A percentile compares a stretch with the other conserved stretches of the same genome.
These are phyloP conservation scores for Penicillium sp. DNA, from an alignment of 2,329 filamentous ascomycete genomes.

Conservation along the genomic window DNA sequence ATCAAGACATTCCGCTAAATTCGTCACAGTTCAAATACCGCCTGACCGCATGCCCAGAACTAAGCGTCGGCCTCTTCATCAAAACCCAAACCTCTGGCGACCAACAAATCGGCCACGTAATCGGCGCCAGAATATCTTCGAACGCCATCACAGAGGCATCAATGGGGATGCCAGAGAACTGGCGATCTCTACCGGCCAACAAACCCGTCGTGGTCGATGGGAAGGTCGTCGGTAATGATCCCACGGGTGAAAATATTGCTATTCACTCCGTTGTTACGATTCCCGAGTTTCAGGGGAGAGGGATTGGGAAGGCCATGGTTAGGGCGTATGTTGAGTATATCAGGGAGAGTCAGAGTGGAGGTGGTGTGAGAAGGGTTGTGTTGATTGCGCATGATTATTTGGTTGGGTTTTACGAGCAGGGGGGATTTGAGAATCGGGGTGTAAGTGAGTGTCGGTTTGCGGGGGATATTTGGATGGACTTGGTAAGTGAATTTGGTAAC, in stretches of 20 bases:
- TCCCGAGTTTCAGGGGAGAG: slow-evolving; percentile 25
- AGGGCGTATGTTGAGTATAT: slow-evolving; percentile 22
- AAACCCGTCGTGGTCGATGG: slow-evolving; percentile 13
- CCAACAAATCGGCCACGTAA: slow-evolving; percentile 26
- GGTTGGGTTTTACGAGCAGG: slow-evolving; percentile 26
- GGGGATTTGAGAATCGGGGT: slow-evolving; percentile 22
- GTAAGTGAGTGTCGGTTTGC: slow-evolving; percentile 24
- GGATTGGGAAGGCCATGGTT: slow-evolving; percentile 24
- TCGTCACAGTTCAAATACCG: slow-evolving; percentile 27
- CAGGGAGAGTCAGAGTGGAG: not conserved
- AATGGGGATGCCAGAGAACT: slow-evolving; percentile 28
- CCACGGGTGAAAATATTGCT: slow-evolving; percentile 19
- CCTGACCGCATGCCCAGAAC: slow-evolving; percentile 17
- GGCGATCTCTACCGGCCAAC: slow-evolving; percentile 14
- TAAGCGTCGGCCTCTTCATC: slow-evolving; percentile 26
- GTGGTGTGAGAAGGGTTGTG: slow-evolving; percentile 9
- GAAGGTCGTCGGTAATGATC: slow-evolving; percentile 26
- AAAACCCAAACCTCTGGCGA: not conserved
- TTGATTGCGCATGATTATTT: slow-evolving; percentile 30
- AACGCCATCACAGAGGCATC: slow-evolving; percentile 23
- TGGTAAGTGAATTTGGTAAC: slow-evolving; percentile 8
- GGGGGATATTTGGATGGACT: slow-evolving; percentile 24
- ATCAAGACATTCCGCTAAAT: not conserved
- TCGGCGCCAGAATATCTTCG: slow-evolving; percentile 17
- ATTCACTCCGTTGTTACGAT: slow-evolving; percentile 27